Evolutionary conservation across 805 yeast species (phyloP), one percentile per base, ranked within the genome.

Genomic region (Ogataea ganodermae): DNA sequence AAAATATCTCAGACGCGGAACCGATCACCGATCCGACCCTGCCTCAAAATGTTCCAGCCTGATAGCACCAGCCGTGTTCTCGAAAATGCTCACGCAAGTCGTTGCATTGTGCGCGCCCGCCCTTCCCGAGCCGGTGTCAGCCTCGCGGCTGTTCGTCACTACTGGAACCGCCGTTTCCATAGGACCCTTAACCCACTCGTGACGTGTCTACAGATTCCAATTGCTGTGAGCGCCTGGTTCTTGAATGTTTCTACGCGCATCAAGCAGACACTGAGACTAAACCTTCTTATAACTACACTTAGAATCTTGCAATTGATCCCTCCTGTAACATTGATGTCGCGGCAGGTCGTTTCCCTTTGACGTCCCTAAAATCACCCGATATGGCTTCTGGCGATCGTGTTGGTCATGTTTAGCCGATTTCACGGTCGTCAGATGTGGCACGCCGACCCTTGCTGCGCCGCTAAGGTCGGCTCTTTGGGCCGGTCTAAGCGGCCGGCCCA

Each of bases 11-110:
- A 38, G 42, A 26, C 32, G 42, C 42, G 31, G 27, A 38, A 38
- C 42, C 42, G 42, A 38, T 38, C 32, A 38, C 42, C 42, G 42
- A 38, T 12, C 42, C 42, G 42, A 27, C 42, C 42, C 42, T 38
- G 42, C 42, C 42, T 38, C 20, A 16, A 38, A 6, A 10, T 12
- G 4, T 21, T 35, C 14, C 39, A 22, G 39, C 28, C 28, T 4
- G 39, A 10, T n/a, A 28, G 39, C 28, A 22, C 28, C 12, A 21
- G 28, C 39, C 26, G 22, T 35, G 28, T 14, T 21, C 17, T 13
- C 17, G 6, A 21, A 21, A 13, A 10, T 13, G 28, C 17, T 35
- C 26, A n/a, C 39, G 39, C 28, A 12, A 33, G 18, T 22, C 18
- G 28, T 35, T n/a, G 13, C 18, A 38, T 38, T 38, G 42, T 38